These are phyloP conservation scores for Geoglossum cookeanum DNA, from an alignment of 2,329 filamentous ascomycete genomes.

Conservation along the genomic window DNA sequence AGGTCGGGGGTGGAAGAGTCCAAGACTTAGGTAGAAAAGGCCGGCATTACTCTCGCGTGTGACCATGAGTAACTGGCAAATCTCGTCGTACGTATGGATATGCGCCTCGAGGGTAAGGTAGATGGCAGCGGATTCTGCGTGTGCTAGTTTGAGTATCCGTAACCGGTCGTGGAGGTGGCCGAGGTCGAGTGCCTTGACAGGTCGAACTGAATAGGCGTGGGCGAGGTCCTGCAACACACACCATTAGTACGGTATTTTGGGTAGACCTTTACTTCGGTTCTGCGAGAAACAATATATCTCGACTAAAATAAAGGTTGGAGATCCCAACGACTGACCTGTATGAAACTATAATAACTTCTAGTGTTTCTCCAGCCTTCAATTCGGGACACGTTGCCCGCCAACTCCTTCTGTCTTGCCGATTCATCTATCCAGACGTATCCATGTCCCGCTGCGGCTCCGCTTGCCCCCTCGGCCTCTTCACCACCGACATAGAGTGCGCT, in stretches of 20 bases:
- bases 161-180: conserved; percentile 86
- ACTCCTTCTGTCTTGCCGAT: conserved; percentile 56
- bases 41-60: conserved; percentile 74
- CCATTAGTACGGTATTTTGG: not conserved
- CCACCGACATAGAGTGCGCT: conserved; percentile 73
- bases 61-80: conserved; percentile 64
- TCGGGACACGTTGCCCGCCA: conserved; percentile 76
- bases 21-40: conserved; percentile 77
- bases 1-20: conserved; percentile 73
- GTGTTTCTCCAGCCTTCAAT: conserved; percentile 97
- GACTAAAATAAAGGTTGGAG: not conserved
- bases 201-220: conserved; percentile 42
- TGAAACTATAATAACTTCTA: conserved; percentile 85
- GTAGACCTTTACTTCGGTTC: not conserved
- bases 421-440: conserved; percentile 94
- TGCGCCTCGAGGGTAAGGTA: conserved; percentile 63
- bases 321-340: conserved; percentile 41
- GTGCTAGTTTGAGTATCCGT: conserved; percentile 58
- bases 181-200: conserved; percentile 66
- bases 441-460: conserved; percentile 50
- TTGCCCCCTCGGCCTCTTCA: conserved; percentile 35
- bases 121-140: conserved; percentile 60
- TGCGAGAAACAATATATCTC: not conserved
- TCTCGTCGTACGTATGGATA: conserved; percentile 65
- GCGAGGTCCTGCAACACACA: conserved; percentile 36